These are phyloP conservation scores for Silene uniflora DNA, from an alignment of 148 eudicot species.

Conservation along the genomic window DNA sequence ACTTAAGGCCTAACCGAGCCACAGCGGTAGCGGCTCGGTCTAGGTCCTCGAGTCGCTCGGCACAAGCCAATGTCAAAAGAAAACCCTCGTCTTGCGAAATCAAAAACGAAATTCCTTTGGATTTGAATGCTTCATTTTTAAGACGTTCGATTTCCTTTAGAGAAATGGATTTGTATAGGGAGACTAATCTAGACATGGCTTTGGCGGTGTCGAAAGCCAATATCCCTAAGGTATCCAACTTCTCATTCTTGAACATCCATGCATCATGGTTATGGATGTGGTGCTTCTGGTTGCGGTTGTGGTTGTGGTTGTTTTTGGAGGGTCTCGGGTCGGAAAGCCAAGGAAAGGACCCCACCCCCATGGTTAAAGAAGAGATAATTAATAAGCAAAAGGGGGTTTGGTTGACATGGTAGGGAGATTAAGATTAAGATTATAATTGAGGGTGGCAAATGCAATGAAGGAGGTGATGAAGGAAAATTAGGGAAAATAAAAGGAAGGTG, in stretches of 20 bases:
- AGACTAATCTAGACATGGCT: conserved; percentile 51
- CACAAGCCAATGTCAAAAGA: conserved; percentile 61
- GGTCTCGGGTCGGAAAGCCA: conserved; percentile 23
- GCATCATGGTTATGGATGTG: conserved; percentile 4
- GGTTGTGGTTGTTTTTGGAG: background rate
- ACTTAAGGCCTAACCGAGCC: conserved; percentile 49
- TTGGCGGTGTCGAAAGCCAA: conserved; percentile 74
- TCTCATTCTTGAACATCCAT: conserved; percentile 22
- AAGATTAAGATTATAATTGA: background rate
- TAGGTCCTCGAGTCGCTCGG: conserved; percentile 77
- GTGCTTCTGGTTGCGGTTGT: background rate
- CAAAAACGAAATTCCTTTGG: conserved; percentile 48
- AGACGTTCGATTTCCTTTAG: conserved; percentile 40
- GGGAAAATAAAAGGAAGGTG: background rate
- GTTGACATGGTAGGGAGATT: conserved; percentile 1
- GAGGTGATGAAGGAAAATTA: background rate
- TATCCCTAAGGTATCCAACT: conserved; percentile 40
- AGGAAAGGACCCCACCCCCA: conserved; percentile 21
- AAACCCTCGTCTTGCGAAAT: conserved; percentile 55
- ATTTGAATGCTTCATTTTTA: conserved; percentile 25
- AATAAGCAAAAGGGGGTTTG: conserved; percentile 1
- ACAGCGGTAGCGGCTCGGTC: conserved; percentile 54
- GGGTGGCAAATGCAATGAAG: background rate
- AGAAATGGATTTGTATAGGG: conserved; percentile 60
- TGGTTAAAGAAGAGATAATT: background rate